phyloP scores from a whole-genome alignment of 345 rosid species.

The Cardiospermum halicacabum region DNA sequence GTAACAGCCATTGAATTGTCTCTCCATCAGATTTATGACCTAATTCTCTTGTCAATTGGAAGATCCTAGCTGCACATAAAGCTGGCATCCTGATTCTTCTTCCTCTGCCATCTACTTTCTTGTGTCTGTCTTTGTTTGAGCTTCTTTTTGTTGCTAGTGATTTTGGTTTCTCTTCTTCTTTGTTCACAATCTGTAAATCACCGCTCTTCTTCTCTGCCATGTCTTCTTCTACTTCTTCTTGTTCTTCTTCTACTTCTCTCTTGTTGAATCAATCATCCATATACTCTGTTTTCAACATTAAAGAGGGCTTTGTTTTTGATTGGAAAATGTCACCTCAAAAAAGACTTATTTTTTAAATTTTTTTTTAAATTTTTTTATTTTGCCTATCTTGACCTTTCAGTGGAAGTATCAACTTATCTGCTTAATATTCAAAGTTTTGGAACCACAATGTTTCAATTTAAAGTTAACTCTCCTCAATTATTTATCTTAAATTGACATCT shows the following conservation, averaged over 20 bases:
- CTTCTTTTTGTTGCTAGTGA: slow-evolving; percentile 51
- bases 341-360: slow-evolving; percentile 24
- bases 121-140: slow-evolving; percentile 72
- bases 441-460: slow-evolving; percentile 37
- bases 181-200: slow-evolving; percentile 43
- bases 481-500: slow-evolving; percentile 3
- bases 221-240: slow-evolving; percentile 14
- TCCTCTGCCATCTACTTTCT: slow-evolving; percentile 71
- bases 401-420: slow-evolving; percentile 23
- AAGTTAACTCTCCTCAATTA: slow-evolving; percentile 30
- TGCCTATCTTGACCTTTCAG: slow-evolving; percentile 24
- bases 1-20: slow-evolving; percentile 67
- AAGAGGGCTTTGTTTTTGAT: slow-evolving; percentile 21
- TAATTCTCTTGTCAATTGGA: slow-evolving; percentile 67
- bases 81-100: slow-evolving; percentile 79
- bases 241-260: slow-evolving; percentile 2
- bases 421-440: slow-evolving; percentile 30
- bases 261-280: slow-evolving; percentile 17
- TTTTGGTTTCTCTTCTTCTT: slow-evolving; percentile 37
- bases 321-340: slow-evolving; percentile 28
- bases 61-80: slow-evolving; percentile 68
- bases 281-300: slow-evolving; percentile 42
- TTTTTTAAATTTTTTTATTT: too few species aligned
- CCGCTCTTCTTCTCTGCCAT: slow-evolving; percentile 36
- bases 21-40: slow-evolving; percentile 77